A percentile compares a stretch with the other conserved stretches of the same genome.
Evolutionary conservation across 352 stramenopile genomes (phyloP).

Genomic region (Phytopythium chamaehyphon): DNA sequence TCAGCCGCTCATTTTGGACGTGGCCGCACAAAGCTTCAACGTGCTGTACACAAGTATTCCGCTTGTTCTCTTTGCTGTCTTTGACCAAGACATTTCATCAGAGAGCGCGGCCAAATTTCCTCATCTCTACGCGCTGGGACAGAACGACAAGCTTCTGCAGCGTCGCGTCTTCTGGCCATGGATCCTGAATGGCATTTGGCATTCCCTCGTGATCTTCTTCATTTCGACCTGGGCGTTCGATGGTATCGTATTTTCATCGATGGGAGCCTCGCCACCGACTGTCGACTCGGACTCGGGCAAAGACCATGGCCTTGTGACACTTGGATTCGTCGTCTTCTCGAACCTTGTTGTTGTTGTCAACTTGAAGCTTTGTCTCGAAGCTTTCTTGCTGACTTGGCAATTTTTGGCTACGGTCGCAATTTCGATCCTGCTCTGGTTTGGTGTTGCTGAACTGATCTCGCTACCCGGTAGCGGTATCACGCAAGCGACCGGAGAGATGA

Average conservation of each 20-base stretch:
- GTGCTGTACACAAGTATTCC: constrained; percentile 77
- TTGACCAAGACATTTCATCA: constrained; percentile 75
- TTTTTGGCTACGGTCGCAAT: constrained; percentile 53
- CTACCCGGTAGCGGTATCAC: constrained; percentile 37
- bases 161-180: constrained; percentile 78
- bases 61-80: constrained; percentile 71
- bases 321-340: constrained; percentile 80
- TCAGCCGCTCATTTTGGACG: constrained; percentile 72
- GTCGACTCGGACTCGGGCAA: constrained; percentile 41
- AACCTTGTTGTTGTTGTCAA: constrained; percentile 78
- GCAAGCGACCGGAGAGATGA: constrained; percentile 70
- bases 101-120: constrained; percentile 62
- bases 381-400: constrained; percentile 68
- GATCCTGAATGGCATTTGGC: constrained; percentile 81
- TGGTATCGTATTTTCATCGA: constrained; percentile 23
- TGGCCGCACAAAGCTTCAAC: constrained; percentile 80
- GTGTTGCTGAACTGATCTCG: constrained; percentile 55
- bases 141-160: constrained; percentile 56
- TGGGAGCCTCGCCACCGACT: constrained; percentile 17
- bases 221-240: constrained; percentile 65
- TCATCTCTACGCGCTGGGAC: constrained; percentile 59
- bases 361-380: constrained; percentile 69
- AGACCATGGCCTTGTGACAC: constrained; percentile 49
- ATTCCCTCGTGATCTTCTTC: constrained; percentile 81
- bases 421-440: constrained; percentile 66